These are phyloP conservation scores for Aspergillus tanneri DNA, from an alignment of 2,329 filamentous ascomycete species.

Conservation along the genomic window DNA sequence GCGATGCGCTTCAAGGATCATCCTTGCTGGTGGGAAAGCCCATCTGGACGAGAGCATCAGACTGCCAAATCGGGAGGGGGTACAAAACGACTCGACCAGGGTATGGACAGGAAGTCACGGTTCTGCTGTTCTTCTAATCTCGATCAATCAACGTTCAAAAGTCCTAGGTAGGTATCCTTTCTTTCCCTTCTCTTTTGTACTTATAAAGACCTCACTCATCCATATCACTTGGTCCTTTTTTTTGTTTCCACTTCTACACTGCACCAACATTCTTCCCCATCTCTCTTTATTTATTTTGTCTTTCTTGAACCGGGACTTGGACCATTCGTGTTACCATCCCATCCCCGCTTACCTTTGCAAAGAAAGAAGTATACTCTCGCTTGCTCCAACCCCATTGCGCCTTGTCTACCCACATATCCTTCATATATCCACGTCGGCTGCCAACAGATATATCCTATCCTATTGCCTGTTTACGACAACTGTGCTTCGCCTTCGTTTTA, in stretches of 20 bases:
- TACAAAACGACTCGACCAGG: too few species aligned
- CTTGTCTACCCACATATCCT: not conserved
- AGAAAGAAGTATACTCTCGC: not conserved
- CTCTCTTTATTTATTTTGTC: slow-evolving; percentile 4
- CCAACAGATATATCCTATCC: not conserved
- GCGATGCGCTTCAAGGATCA: slow-evolving; percentile 3
- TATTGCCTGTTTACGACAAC: not conserved
- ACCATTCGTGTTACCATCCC: slow-evolving; percentile 21
- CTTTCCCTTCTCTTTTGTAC: not conserved
- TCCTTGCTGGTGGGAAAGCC: slow-evolving; percentile 2
- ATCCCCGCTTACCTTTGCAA: slow-evolving; percentile 11
- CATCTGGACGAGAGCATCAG: not conserved
- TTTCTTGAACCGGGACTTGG: too few species aligned
- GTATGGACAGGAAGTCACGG: slow-evolving; percentile 8
- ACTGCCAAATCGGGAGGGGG: slow-evolving; percentile 13
- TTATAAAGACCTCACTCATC: slow-evolving; percentile 17
- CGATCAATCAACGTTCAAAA: slow-evolving; percentile 13
- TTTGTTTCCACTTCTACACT: too few species aligned
- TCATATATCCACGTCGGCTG: not conserved
- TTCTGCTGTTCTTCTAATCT: slow-evolving; percentile 16
- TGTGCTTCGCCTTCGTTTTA: not conserved
- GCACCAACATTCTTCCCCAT: slow-evolving; percentile 8
- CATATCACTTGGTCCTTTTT: slow-evolving; percentile 10
- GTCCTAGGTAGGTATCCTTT: slow-evolving; percentile 10
- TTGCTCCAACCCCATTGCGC: not conserved